These are phyloP conservation scores for Penicillium riverlandense DNA, from an alignment of 495 filamentous ascomycete species.

Conservation along the genomic window DNA sequence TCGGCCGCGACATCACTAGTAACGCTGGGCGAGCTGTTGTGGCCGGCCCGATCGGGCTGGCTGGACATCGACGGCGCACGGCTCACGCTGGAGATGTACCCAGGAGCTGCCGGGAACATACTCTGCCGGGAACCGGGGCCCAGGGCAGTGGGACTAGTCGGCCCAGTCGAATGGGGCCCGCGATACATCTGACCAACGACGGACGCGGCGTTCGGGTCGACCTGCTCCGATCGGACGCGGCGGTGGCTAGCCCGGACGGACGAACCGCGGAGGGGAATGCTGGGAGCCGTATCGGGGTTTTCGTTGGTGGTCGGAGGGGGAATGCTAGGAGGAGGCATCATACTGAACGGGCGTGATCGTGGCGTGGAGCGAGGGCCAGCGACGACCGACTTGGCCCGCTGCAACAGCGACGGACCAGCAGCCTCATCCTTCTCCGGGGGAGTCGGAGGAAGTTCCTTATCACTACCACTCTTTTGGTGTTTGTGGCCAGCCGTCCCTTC, in stretches of 20 bases:
- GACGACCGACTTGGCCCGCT: constrained; percentile 72
- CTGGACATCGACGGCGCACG: constrained; percentile 41
- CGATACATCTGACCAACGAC: constrained; percentile 84
- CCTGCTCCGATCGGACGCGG: constrained; percentile 66
- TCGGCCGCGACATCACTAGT: constrained; percentile 53
- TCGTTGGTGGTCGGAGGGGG: constrained; percentile 39
- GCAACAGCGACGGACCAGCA: constrained; percentile 52
- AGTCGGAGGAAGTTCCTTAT: constrained; percentile 82
- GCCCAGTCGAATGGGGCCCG: constrained; percentile 52
- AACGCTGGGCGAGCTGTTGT: constrained; percentile 53
- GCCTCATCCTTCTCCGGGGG: constrained; percentile 56
- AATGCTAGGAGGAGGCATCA: constrained; percentile 46
- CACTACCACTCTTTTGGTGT: constrained; percentile 26
- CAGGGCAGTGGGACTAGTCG: constrained; percentile 44
- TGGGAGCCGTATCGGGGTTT: constrained; percentile 75
- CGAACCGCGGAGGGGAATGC: constrained; percentile 68
- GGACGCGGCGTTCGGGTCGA: constrained; percentile 51
- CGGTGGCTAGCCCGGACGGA: constrained; percentile 53
- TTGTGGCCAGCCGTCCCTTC: constrained; percentile 17
- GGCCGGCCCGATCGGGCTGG: constrained; percentile 31
- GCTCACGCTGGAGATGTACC: constrained; percentile 37
- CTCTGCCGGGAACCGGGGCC: constrained; percentile 38
- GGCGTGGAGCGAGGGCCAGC: constrained; percentile 33
- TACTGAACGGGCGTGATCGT: constrained; percentile 55
- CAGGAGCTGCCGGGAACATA: constrained; percentile 34